A percentile compares a stretch with the other conserved stretches of the same genome.
Conservation (phyloP, 805 yeast species). For the Tetrapisispora iriomotensis region DNA sequence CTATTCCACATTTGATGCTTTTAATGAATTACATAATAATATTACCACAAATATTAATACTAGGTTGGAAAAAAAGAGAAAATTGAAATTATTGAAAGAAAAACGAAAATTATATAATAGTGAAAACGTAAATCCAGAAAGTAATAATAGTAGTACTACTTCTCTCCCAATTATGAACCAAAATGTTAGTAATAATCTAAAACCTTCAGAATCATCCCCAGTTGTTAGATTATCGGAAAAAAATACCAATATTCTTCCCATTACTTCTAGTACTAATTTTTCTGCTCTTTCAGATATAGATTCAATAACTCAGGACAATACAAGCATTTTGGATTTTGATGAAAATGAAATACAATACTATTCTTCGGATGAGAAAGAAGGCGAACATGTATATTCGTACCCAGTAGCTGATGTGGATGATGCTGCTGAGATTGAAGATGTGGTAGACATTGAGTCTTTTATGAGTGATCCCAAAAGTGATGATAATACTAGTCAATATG, state of each 20-base stretch:
- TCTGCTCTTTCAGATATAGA: too few relatives aligned
- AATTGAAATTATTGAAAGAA: background rate
- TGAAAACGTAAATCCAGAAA: background rate
- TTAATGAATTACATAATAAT: conserved; percentile 15
- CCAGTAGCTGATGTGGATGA: conserved; percentile 1
- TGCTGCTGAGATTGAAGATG: background rate
- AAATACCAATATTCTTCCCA: too few relatives aligned
- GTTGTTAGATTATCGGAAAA: too few relatives aligned
- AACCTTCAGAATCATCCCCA: too few relatives aligned
- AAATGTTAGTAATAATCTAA: too few relatives aligned
- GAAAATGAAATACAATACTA: too few relatives aligned
- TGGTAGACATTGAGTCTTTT: background rate
- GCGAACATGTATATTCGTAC: too few relatives aligned
- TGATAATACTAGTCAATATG: conserved; percentile 1
- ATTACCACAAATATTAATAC: conserved; percentile 2
- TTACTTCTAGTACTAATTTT: too few relatives aligned
- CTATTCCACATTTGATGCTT: conserved; percentile 14
- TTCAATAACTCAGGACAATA: too few relatives aligned
- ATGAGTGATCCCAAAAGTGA: background rate
- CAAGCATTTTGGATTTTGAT: too few relatives aligned
- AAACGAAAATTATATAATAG: background rate
- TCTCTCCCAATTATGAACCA: too few relatives aligned
- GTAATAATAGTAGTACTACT: background rate
- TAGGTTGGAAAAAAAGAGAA: conserved; percentile 1
- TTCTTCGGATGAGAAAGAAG: too few relatives aligned